phyloP scores from a whole-genome alignment of 768 basidiomycete species.

The Cystobasidium ongulense region DNA sequence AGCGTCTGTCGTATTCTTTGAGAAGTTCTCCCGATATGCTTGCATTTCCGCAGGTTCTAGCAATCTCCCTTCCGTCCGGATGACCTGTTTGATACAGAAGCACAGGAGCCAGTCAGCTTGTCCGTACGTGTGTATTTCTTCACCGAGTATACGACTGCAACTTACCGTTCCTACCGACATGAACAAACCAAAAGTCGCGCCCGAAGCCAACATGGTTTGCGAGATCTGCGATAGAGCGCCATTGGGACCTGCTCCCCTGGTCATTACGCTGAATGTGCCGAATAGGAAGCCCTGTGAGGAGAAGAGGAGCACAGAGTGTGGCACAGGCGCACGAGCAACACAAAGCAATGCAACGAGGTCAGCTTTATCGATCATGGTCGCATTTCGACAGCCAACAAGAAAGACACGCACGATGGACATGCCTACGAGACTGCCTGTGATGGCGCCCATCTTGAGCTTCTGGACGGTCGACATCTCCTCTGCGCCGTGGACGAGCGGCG shows the following conservation, averaged over 20 bases:
- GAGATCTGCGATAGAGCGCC: conserved; percentile 84
- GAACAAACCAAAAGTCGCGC: conserved; percentile 95
- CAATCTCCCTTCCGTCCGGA: conserved; percentile 17
- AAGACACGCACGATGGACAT: conserved; percentile 2
- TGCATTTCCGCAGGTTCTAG: conserved; percentile 29
- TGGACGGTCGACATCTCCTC: neutral
- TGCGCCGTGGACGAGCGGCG: neutral
- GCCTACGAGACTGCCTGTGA: conserved; percentile 5
- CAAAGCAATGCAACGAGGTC: neutral
- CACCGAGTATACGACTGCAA: too few relatives aligned
- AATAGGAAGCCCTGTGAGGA: conserved; percentile 83
- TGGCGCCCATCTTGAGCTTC: conserved; percentile 6
- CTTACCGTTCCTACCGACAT: conserved; percentile 46
- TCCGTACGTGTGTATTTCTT: too few relatives aligned
- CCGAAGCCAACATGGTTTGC: conserved; percentile 96
- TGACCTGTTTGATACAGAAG: neutral
- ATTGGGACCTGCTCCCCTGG: conserved; percentile 81
- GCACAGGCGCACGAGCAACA: neutral
- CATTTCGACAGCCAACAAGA: neutral
- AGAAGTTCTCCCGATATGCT: conserved; percentile 10
- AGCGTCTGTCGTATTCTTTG: neutral
- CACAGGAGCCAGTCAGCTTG: neutral
- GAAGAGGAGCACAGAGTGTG: neutral
- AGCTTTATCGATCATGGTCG: neutral
- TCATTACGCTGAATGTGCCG: conserved; percentile 81